Percentiles rank a stretch among this genome's conserved stretches.
phyloP scores from a whole-genome alignment of 2,329 filamentous ascomycete species.

The Plectosphaerella sp. region DNA sequence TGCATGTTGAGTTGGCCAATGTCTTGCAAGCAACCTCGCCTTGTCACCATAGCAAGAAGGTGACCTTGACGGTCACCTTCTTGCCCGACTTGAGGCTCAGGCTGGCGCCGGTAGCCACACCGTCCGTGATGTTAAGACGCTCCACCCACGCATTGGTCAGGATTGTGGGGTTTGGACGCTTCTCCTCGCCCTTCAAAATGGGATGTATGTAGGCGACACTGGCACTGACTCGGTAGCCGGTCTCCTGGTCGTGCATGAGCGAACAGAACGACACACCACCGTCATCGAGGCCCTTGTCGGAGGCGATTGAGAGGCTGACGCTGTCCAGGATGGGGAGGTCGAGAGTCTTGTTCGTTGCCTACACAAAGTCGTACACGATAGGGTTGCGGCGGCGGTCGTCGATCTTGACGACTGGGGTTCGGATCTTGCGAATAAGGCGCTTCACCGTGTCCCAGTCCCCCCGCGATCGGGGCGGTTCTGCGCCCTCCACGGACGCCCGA shows the following conservation, averaged over 20 bases:
- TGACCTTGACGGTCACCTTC: slow-evolving; percentile 47
- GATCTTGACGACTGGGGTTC: slow-evolving; percentile 84
- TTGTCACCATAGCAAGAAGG: no score
- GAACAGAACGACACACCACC: slow-evolving; percentile 84
- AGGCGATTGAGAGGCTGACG: slow-evolving; percentile 80
- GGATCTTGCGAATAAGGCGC: slow-evolving; percentile 74
- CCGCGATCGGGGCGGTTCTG: no score
- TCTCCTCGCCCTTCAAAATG: slow-evolving; percentile 78
- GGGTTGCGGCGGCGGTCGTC: slow-evolving; percentile 83
- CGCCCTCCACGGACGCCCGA: no score
- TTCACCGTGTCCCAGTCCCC: slow-evolving; percentile 82
- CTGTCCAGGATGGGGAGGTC: slow-evolving; percentile 78
- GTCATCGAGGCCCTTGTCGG: slow-evolving; percentile 66
- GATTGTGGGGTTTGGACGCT: slow-evolving; percentile 77
- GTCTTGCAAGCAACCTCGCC: no score
- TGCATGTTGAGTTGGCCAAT: no score
- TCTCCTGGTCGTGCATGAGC: slow-evolving; percentile 83
- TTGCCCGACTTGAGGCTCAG: slow-evolving; percentile 54
- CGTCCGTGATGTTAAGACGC: slow-evolving; percentile 67
- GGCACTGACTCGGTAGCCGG: slow-evolving; percentile 77
- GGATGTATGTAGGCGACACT: slow-evolving; percentile 92
- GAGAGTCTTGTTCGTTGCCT: slow-evolving; percentile 73
- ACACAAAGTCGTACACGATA: slow-evolving; percentile 85
- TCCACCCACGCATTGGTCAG: slow-evolving; percentile 86
- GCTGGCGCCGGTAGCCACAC: slow-evolving; percentile 69